These are phyloP conservation scores for Corylus heterophylla DNA, from an alignment of 306 rosid species.

Conservation along the genomic window DNA sequence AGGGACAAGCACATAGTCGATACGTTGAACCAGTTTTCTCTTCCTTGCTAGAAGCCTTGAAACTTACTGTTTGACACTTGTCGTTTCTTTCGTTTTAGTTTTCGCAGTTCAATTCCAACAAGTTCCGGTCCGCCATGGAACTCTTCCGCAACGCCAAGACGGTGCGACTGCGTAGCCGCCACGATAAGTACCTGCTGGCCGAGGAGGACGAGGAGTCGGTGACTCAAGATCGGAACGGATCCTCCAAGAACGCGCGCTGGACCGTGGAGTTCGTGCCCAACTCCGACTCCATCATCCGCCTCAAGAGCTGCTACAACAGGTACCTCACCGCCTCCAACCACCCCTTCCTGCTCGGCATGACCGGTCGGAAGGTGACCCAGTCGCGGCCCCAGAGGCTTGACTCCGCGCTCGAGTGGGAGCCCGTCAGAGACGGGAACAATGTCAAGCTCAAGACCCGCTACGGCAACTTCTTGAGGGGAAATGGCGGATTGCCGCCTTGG, in stretches of 20 bases:
- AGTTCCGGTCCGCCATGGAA: conserved; percentile 58
- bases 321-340: conserved; percentile 79
- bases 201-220: conserved; percentile 89
- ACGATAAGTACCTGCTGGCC: conserved; percentile 67
- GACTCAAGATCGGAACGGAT: conserved; percentile 62
- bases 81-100: not conserved
- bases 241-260: conserved; percentile 72
- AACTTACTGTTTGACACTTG: not conserved
- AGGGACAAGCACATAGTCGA: not conserved
- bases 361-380: conserved; percentile 79
- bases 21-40: not conserved
- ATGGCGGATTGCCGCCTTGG: conserved; percentile 93
- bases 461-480: conserved; percentile 78
- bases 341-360: conserved; percentile 74
- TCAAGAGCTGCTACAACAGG: conserved; percentile 76
- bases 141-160: conserved; percentile 73
- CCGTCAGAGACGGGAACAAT: conserved; percentile 53
- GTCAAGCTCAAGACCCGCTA: conserved; percentile 73
- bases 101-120: conserved; percentile 40
- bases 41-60: not conserved
- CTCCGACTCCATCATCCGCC: conserved; percentile 60
- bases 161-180: conserved; percentile 82
- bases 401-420: conserved; percentile 92
- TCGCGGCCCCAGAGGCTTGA: conserved; percentile 55
- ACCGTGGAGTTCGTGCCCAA: conserved; percentile 55